These are phyloP conservation scores for Phytophthora citrophthora DNA, from an alignment of 352 stramenopile species.

Conservation along the genomic window DNA sequence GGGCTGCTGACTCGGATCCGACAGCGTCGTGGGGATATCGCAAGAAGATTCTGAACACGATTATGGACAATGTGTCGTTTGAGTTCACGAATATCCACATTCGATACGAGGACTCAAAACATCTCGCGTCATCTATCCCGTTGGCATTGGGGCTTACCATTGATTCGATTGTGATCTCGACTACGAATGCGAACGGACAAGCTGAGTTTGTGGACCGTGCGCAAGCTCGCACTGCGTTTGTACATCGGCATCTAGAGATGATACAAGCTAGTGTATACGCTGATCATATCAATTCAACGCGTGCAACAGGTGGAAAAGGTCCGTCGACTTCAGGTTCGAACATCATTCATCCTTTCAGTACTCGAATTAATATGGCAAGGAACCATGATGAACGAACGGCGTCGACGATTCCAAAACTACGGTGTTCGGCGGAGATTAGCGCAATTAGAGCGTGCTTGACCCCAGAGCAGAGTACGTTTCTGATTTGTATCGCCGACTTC, in stretches of 20 bases:
- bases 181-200: slow-evolving; percentile 84
- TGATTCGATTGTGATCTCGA: slow-evolving; percentile 71
- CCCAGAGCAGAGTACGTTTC: slow-evolving; percentile 75
- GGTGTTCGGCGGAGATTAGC: slow-evolving; percentile 72
- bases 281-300: slow-evolving; percentile 42
- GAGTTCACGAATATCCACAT: slow-evolving; percentile 87
- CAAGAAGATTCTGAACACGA: slow-evolving; percentile 85
- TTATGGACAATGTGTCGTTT: slow-evolving; percentile 85
- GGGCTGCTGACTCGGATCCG: slow-evolving; percentile 39
- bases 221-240: slow-evolving; percentile 80
- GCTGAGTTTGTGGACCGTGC: slow-evolving; percentile 80
- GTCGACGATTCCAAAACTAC: slow-evolving; percentile 72
- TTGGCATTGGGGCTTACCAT: slow-evolving; percentile 79
- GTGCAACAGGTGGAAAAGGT: slow-evolving; percentile 7
- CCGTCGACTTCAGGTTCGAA: slow-evolving; percentile 47
- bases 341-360: slow-evolving; percentile 79
- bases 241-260: slow-evolving; percentile 79
- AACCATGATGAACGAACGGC: slow-evolving; percentile 78
- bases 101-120: slow-evolving; percentile 80
- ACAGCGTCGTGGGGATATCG: slow-evolving; percentile 75
- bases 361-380: slow-evolving; percentile 74
- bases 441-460: slow-evolving; percentile 73
- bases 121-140: slow-evolving; percentile 61
- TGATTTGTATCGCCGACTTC: slow-evolving; percentile 80
- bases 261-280: slow-evolving; percentile 67